Base-by-base conservation (phyloP, 345 rosid species). In the Lepidium didymum region DNA sequence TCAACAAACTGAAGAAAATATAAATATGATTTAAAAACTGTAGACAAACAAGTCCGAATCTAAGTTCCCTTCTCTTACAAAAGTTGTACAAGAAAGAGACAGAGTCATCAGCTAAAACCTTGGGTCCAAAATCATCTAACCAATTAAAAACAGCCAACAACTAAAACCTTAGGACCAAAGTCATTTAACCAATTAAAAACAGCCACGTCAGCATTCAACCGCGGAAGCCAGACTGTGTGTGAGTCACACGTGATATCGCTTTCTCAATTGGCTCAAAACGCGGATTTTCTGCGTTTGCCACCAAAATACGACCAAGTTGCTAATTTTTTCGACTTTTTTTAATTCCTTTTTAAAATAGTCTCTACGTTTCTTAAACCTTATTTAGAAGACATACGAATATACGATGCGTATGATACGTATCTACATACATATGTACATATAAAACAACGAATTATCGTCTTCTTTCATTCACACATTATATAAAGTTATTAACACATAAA, bases 361-460 rank as follows among this genome's bases (percentile, higher is more conserved):
- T 54, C 64, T 67, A 74, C 78, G 78, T 74, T 74, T 44, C 68
- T 36, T 31, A 13, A 11, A 14, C 69, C 73, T 61, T 74, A 60
- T 51, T 67, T 67, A 74, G 62, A 60, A 60, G 6, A 53, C 62
- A 60, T 67, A 56, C 60, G 7, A 41, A 53, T 56, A 60, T 67
- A 56, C 60, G 7, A 41, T 41, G 44, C 44, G 44, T 41, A 41
- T 13, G 44, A n/a, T 62, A 70, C 68, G 53, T 60, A 31, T 73
- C 53, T 47, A 56, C 18, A 21, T 72, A 72, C 46, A 64, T 35
- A 31, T 38, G 18, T 19, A 51, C 35, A 29, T 8, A 64, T 29
- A 65, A 8, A 33, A 23, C 21, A 12, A 19, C 41, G 0, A 49
- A 49, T 33, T 21, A 21, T 57, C 10, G 0, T 18, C n/a, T 37